Conservation (phyloP, 2,329 filamentous ascomycete genomes). For the Xylariales sp. region DNA sequence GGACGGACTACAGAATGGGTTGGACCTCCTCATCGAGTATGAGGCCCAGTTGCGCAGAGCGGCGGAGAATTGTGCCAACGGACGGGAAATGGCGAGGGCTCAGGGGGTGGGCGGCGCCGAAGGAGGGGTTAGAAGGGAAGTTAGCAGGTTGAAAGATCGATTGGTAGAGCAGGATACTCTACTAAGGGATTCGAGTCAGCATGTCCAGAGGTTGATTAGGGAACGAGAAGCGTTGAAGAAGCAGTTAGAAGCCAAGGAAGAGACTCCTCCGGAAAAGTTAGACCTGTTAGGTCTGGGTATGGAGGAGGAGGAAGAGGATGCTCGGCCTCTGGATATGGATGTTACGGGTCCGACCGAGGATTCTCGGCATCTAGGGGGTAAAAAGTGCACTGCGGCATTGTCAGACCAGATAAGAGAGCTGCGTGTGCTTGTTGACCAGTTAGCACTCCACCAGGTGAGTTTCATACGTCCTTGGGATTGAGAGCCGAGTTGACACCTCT, state of each 20-base stretch:
- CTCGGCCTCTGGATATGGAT: neutral
- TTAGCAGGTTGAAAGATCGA: slow-evolving; percentile 13
- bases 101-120: slow-evolving; percentile 4
- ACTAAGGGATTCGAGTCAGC: slow-evolving; percentile 11
- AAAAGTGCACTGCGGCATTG: slow-evolving; percentile 6
- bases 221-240: slow-evolving; percentile 13
- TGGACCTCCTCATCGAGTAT: slow-evolving; percentile 10
- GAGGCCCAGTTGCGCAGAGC: slow-evolving; percentile 11
- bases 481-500: neutral
- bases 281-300: neutral
- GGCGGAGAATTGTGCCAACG: slow-evolving; percentile 9
- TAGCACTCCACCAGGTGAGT: slow-evolving; percentile 11
- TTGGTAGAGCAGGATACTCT: slow-evolving; percentile 16
- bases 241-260: slow-evolving; percentile 7
- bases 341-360: slow-evolving; percentile 4
- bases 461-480: neutral
- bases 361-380: neutral
- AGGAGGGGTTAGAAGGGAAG: slow-evolving; percentile 4
- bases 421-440: slow-evolving; percentile 13
- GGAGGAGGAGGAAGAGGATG: neutral
- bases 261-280: neutral
- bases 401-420: slow-evolving; percentile 14
- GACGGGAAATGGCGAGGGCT: slow-evolving; percentile 9
- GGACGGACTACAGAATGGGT: slow-evolving; percentile 8
- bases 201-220: slow-evolving; percentile 12